phyloP scores from a whole-genome alignment of 2,329 filamentous ascomycete species.

The Aspergillus thermomutatus region DNA sequence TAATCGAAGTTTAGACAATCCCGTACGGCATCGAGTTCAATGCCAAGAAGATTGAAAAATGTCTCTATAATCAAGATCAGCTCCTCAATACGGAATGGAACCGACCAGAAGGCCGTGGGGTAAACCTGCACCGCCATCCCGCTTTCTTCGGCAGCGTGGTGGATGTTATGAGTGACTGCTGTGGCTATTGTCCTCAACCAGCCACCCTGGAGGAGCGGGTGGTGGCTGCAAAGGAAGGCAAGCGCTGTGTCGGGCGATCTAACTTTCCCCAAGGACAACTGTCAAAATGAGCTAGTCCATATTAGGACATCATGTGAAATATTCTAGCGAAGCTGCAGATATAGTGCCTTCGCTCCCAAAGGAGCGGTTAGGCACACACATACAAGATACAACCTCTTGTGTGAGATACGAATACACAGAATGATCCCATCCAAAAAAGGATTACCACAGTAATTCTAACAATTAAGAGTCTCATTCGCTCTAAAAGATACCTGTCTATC shows the following conservation, averaged over 20 bases:
- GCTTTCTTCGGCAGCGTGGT: conserved; percentile 76
- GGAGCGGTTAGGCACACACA: no score
- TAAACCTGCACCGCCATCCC: conserved; percentile 78
- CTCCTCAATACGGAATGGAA: conserved; percentile 88
- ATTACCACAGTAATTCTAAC: no score
- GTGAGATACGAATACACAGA: no score
- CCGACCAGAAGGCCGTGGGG: conserved; percentile 67
- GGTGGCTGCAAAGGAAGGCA: conserved; percentile 66
- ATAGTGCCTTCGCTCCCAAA: no score
- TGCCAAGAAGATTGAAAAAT: conserved; percentile 66
- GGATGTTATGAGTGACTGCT: conserved; percentile 77
- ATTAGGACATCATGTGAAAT: no score
- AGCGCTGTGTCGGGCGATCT: conserved; percentile 72
- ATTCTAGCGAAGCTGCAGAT: no score
- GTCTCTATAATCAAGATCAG: conserved; percentile 77
- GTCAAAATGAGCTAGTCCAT: no score
- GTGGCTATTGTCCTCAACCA: conserved; percentile 70
- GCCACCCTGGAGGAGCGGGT: conserved; percentile 68
- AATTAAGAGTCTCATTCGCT: no score
- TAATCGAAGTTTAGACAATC: conserved; percentile 27
- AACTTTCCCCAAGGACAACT: conserved; percentile 72
- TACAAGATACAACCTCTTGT: no score
- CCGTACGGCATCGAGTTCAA: conserved; percentile 36
- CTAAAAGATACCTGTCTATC: no score
- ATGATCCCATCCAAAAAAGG: no score